Percentiles rank a stretch among this genome's conserved stretches.
Evolutionary conservation across 805 yeast species (phyloP).

Genomic region (Kodamaea sagamina): DNA sequence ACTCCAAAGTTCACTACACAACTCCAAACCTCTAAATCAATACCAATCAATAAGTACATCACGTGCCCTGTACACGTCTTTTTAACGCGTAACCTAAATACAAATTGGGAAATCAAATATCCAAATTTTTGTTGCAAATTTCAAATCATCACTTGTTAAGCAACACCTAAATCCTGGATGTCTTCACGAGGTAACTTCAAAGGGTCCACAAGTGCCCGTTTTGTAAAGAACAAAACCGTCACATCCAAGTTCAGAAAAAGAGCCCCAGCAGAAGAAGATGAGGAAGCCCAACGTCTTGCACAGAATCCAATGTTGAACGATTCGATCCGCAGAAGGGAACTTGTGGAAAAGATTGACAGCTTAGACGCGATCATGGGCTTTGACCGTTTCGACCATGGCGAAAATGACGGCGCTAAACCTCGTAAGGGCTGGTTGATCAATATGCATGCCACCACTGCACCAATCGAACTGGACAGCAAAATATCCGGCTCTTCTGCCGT

Average conservation of each 20-base stretch:
- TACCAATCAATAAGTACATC: no score
- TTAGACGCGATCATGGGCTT: slow-evolving; percentile 89
- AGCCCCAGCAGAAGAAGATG: slow-evolving; percentile 4
- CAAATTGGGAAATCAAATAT: slow-evolving; percentile 1
- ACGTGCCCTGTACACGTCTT: not conserved
- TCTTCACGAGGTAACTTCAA: slow-evolving; percentile 25
- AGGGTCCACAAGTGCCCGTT: slow-evolving; percentile 56
- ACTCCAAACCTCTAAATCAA: no score
- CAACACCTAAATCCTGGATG: no score
- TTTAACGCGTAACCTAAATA: slow-evolving; percentile 3
- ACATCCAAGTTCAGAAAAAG: slow-evolving; percentile 22
- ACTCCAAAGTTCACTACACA: no score
- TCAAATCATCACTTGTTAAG: not conserved
- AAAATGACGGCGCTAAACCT: slow-evolving; percentile 48
- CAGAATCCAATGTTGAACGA: slow-evolving; percentile 40
- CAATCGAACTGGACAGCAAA: slow-evolving; percentile 47
- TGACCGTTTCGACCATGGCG: slow-evolving; percentile 71
- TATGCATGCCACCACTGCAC: slow-evolving; percentile 84
- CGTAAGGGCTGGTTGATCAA: slow-evolving; percentile 89
- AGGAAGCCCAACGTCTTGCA: slow-evolving; percentile 8
- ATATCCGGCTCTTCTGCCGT: slow-evolving; percentile 80
- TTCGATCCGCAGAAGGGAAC: slow-evolving; percentile 49
- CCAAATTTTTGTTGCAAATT: not conserved
- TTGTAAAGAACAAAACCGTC: slow-evolving; percentile 42
- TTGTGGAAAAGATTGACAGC: slow-evolving; percentile 60